phyloP scores from a whole-genome alignment of 495 filamentous ascomycete genomes.

The Xylaria acuta region DNA sequence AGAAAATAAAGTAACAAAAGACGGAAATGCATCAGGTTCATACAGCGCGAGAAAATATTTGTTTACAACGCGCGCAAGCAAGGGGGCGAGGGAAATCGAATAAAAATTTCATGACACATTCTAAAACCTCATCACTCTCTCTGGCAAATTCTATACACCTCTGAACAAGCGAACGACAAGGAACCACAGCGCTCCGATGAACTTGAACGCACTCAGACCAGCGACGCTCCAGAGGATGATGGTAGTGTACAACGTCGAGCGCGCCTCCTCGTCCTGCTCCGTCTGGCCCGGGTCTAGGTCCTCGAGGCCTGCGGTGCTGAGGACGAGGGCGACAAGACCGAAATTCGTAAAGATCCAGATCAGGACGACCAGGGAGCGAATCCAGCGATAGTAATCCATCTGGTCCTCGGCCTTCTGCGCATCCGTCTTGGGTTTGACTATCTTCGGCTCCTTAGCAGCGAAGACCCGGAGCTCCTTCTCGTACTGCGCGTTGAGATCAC shows the following conservation, averaged over 20 bases:
- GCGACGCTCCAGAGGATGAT: slow-evolving; percentile 95
- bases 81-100: not conserved
- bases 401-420: slow-evolving; percentile 76
- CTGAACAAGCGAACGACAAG: slow-evolving; percentile 90
- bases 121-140: not conserved
- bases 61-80: not conserved
- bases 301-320: slow-evolving; percentile 83
- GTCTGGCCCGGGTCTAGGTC: slow-evolving; percentile 56
- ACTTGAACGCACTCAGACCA: slow-evolving; percentile 84
- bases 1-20: not conserved
- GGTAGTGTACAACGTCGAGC: slow-evolving; percentile 81
- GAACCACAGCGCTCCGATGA: slow-evolving; percentile 92
- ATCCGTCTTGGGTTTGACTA: slow-evolving; percentile 66
- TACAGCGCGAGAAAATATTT: not conserved
- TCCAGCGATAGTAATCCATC: slow-evolving; percentile 98
- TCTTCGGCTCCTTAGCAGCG: slow-evolving; percentile 66
- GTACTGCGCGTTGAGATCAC: slow-evolving; percentile 88
- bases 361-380: slow-evolving; percentile 88
- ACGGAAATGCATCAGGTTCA: not conserved
- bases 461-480: slow-evolving; percentile 84
- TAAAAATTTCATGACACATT: slow-evolving; percentile 16
- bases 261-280: slow-evolving; percentile 53
- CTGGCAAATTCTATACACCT: slow-evolving; percentile 51
- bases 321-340: slow-evolving; percentile 83
- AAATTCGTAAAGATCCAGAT: slow-evolving; percentile 98